A percentile compares a stretch with the other conserved stretches of the same genome.
Conservation (phyloP, 2,329 filamentous ascomycete species). For the Colletotrichum navitas region DNA sequence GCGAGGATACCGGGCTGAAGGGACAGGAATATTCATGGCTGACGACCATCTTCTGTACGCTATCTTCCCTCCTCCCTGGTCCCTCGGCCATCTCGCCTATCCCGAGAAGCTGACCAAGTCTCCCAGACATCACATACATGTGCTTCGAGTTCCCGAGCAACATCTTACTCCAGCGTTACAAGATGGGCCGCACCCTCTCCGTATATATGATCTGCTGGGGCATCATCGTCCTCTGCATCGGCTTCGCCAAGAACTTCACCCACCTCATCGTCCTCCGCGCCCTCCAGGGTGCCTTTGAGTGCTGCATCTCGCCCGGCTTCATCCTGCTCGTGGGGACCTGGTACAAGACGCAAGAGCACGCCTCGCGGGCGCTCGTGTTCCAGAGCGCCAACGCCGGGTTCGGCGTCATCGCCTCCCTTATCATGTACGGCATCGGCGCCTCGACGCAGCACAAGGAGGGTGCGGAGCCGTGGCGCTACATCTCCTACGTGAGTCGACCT, state of each 20-base stretch:
- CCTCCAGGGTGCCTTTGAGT: constrained; percentile 54
- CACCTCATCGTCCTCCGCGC: constrained; percentile 53
- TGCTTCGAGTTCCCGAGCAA: constrained; percentile 51
- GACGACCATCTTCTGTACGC: constrained; percentile 52
- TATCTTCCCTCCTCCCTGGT: neutral
- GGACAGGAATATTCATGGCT: constrained; percentile 47
- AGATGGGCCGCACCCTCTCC: constrained; percentile 37
- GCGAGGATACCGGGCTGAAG: constrained; percentile 46
- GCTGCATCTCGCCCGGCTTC: constrained; percentile 55
- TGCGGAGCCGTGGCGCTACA: constrained; percentile 54
- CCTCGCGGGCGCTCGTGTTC: constrained; percentile 31
- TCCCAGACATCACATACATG: constrained; percentile 48
- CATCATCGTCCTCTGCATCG: constrained; percentile 53
- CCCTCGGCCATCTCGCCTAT: neutral
- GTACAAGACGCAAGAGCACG: constrained; percentile 54
- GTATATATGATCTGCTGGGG: constrained; percentile 47
- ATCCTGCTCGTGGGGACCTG: constrained; percentile 53
- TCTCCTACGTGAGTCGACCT: constrained; percentile 50
- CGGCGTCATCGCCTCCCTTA: constrained; percentile 51
- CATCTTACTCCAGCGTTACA: constrained; percentile 51
- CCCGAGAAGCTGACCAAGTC: neutral
- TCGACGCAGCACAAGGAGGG: constrained; percentile 47
- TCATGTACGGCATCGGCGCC: constrained; percentile 54
- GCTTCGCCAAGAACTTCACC: constrained; percentile 54
- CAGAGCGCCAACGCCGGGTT: constrained; percentile 49